phyloP scores from a whole-genome alignment of 345 rosid genomes.

The Hypericum androsaemum region DNA sequence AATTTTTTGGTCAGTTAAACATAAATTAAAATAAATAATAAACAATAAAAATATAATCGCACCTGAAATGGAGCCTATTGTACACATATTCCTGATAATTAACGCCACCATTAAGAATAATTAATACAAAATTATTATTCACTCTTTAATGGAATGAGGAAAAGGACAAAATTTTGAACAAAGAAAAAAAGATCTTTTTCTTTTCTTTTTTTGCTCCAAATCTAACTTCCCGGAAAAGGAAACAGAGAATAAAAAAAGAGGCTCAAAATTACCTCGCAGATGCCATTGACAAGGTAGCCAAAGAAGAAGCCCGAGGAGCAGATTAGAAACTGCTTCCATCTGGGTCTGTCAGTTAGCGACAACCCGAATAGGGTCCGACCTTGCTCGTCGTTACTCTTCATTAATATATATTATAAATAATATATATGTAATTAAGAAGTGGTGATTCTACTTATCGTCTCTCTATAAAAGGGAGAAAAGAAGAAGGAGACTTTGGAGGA shows the following conservation, averaged over 20 bases:
- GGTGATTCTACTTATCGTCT: no score
- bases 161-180: no score
- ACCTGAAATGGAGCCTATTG: conserved; percentile 91
- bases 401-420: conserved; percentile 5
- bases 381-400: conserved; percentile 57
- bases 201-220: no score
- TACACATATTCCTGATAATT: conserved; percentile 77
- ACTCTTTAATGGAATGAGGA: not conserved
- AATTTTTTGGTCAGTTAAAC: no score
- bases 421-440: no score
- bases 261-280: conserved; percentile 61
- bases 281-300: conserved; percentile 87
- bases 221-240: not conserved
- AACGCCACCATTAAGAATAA: not conserved
- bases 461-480: no score
- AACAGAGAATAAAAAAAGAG: not conserved
- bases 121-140: not conserved
- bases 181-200: no score
- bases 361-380: conserved; percentile 56
- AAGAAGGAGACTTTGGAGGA: no score
- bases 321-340: conserved; percentile 76
- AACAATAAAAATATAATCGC: not conserved
- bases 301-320: conserved; percentile 95
- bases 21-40: no score
- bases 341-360: conserved; percentile 54